Base-by-base conservation (phyloP, 2,329 filamentous ascomycete species). In the Talaromyces sp. region DNA sequence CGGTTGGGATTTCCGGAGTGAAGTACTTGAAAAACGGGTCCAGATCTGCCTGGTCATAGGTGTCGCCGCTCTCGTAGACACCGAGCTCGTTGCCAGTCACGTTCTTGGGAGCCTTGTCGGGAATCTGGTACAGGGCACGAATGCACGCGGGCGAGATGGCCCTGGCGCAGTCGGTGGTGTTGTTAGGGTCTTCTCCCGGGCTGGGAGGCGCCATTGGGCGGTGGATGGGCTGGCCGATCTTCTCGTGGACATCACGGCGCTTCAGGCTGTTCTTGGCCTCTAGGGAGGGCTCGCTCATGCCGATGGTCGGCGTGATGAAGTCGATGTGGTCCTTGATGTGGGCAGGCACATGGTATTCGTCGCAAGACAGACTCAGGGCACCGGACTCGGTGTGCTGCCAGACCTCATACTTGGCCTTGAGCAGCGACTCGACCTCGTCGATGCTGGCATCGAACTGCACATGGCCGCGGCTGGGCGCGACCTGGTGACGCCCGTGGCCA, bases 391-490 rank as follows among this genome's bases (percentile, higher is more conserved):
- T 32, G 49, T 60, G 39, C 53, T 52, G 22, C 42, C 53, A 60
- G 39, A 60, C 42, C 19, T 60, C 39, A 36, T 56, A 60, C 32
- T 60, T 42, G 10, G 58, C 55, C 25, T 47, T 44, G 11, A 60
- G 53, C 27, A 60, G 32, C 28, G 58, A 57, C 53, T 60, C 58
- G 27, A 56, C 30, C 42, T 60, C 58, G 19, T 60, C 36, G 28
- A 60, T 44, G 28, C 53, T 57, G 19, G 58, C 58, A 36, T 60
- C 49, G 9, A 60, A 60, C 53, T 60, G 42, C 30, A 60, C 27
- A 55, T 32, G 44, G 44, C 58, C 36, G 8, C 53, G 44, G 27
- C 42, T 47, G 33, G 53, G 19, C 15, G 58, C 42, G 8, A 58
- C 25, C 22, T 25, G 6, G 15, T 60, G 58, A 36, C 58, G 53